phyloP scores from a whole-genome alignment of 2,329 filamentous ascomycete species.

The Cytospora piceicola region DNA sequence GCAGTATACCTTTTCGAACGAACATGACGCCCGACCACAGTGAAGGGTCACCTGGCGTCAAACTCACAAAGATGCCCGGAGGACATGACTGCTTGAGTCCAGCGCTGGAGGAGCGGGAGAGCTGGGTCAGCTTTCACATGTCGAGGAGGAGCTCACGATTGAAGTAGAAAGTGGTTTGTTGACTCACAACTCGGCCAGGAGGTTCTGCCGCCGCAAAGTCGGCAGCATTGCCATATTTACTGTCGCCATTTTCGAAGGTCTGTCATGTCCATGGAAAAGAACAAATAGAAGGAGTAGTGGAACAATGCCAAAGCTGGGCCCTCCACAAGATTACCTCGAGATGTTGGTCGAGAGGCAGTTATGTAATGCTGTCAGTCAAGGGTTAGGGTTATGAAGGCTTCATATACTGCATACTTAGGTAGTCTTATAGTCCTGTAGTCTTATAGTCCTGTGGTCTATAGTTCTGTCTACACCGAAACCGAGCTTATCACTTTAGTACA shows the following conservation, averaged over 20 bases:
- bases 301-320: constrained; percentile 1
- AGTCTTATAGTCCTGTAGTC: too few species aligned
- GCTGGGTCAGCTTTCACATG: constrained; percentile 33
- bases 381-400: not conserved
- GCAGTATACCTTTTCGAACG: constrained; percentile 75
- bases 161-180: not conserved
- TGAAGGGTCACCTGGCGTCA: constrained; percentile 78
- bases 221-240: constrained; percentile 52
- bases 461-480: too few species aligned
- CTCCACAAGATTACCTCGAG: not conserved
- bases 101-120: constrained; percentile 56
- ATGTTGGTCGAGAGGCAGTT: not conserved
- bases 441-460: too few species aligned
- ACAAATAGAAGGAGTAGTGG: constrained; percentile 11
- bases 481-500: too few species aligned
- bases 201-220: constrained; percentile 71
- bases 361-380: not conserved
- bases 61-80: constrained; percentile 82
- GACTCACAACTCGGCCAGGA: constrained; percentile 80
- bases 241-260: constrained; percentile 46
- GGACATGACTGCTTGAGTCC: constrained; percentile 82
- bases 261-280: constrained; percentile 12
- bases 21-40: constrained; percentile 93
- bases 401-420: not conserved
- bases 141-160: not conserved